Percentiles rank a stretch among this genome's conserved stretches.
Evolutionary conservation across 2,329 filamentous ascomycete genomes (phyloP).

Genomic region (Rachicladosporium sp.): DNA sequence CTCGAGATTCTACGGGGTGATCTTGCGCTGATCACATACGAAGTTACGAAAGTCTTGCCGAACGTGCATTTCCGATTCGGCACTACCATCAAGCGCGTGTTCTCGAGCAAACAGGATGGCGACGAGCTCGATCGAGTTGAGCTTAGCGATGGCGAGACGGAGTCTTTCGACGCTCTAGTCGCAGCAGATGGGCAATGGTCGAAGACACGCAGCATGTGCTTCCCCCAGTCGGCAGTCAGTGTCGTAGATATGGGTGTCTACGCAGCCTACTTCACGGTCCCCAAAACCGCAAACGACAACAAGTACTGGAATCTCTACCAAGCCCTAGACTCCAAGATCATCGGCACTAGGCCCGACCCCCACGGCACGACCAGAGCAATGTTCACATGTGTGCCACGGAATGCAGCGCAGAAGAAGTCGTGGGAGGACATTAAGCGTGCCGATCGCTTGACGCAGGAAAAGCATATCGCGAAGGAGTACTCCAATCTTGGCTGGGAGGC

Average conservation of each 20-base stretch:
- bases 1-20: conserved; percentile 45
- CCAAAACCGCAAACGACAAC: background rate
- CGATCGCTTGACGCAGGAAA: background rate
- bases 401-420: background rate
- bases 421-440: background rate
- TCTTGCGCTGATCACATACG: conserved; percentile 33
- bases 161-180: background rate
- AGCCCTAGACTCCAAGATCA: background rate
- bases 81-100: conserved; percentile 9
- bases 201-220: background rate
- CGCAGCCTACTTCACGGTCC: background rate
- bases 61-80: conserved; percentile 13
- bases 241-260: background rate
- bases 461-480: background rate
- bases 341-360: background rate
- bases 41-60: conserved; percentile 10
- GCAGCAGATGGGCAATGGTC: conserved; percentile 2
- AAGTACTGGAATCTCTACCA: background rate
- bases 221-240: background rate
- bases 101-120: conserved; percentile 1
- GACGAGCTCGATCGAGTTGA: background rate
- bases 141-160: background rate
- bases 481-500: background rate
- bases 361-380: background rate
- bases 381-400: background rate